Base-by-base conservation (phyloP, 768 basidiomycete species). In the Lactarius vividus region DNA sequence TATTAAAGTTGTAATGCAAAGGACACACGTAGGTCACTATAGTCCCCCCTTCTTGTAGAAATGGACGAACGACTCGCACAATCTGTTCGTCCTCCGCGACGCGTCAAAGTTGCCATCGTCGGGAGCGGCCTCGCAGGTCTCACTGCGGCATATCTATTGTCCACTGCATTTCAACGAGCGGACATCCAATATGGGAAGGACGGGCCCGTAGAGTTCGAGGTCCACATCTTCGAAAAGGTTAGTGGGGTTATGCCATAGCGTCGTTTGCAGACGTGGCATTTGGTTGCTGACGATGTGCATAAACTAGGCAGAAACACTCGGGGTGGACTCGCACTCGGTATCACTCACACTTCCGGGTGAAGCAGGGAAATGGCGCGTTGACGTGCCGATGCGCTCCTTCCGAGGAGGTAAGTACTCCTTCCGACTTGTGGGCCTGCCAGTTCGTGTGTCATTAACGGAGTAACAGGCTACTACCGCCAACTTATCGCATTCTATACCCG, bases 381-480 rank as follows among this genome's bases (percentile, higher is more conserved):
- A 92, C 72, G 89, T 91, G 0, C 91, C 91, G 0, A 92, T 92
- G 91, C 77, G 91, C 49, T 86, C 86, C 1, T 92, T 92, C 72
- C 89, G 92, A 80, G 87, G 86, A 77, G 88, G 89, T 87, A 62
- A 59, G 83, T 70, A 6, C 11, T 10, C 16, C n/a, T 1, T 39
- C 5, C 37, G 10, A 23, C 49, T 52, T 11, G 26, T 42, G n/a
- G 13, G 10, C 9, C 20, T 16, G 57, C 18, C 40, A 28, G 13
- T 59, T 31, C 0, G n/a, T 40, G 31, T 13, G 23, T 33, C 33
- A 23, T 33, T 20, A 28, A 46, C 40, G 52, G 33, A 16, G 26
- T 23, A 9, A 28, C 66, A 89, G 89, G 91, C 0, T 91, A 91
- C 74, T 92, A 92, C 73, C 83, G 83, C 0, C 82, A 84, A 52